Conservation (phyloP, 352 stramenopile species). For the Salisapilia sapeloensis region DNA sequence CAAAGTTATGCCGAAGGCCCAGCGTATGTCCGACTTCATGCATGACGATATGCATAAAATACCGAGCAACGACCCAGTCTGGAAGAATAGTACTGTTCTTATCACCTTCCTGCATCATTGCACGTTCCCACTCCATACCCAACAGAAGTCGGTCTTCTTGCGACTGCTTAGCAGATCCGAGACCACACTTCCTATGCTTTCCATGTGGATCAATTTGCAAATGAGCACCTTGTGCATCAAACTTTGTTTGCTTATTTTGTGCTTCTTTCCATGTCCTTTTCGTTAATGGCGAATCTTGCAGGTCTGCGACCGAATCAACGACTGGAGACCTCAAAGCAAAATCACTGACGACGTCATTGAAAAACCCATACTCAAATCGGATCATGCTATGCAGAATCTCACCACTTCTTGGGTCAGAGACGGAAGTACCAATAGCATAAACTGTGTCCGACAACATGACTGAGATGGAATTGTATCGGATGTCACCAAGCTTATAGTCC, state of each 20-base stretch:
- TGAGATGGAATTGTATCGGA: conserved; percentile 77
- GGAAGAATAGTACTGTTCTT: no score
- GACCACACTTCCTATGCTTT: conserved; percentile 14
- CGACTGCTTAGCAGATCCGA: conserved; percentile 16
- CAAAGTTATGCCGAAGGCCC: conserved; percentile 78
- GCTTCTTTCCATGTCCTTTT: no score
- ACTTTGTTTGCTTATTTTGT: no score
- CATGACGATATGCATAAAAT: conserved; percentile 70
- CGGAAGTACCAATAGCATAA: conserved; percentile 41
- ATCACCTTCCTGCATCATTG: no score
- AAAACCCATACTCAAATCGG: conserved; percentile 75
- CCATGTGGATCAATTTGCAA: conserved; percentile 3
- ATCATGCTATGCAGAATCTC: conserved; percentile 83
- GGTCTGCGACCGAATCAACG: no score
- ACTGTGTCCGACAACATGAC: conserved; percentile 68
- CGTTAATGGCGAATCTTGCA: no score
- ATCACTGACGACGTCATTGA: conserved; percentile 38
- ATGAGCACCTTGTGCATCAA: no score
- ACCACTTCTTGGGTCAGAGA: conserved; percentile 62
- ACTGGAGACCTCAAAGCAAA: conserved; percentile 29
- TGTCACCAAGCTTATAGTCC: conserved; percentile 70
- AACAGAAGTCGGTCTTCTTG: conserved; percentile 20
- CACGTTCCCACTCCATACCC: no score
- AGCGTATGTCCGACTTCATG: conserved; percentile 83
- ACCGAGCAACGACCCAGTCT: conserved; percentile 33